phyloP scores from a whole-genome alignment of 1,284 basidiomycete genomes.

The Clitocybe nebularis region DNA sequence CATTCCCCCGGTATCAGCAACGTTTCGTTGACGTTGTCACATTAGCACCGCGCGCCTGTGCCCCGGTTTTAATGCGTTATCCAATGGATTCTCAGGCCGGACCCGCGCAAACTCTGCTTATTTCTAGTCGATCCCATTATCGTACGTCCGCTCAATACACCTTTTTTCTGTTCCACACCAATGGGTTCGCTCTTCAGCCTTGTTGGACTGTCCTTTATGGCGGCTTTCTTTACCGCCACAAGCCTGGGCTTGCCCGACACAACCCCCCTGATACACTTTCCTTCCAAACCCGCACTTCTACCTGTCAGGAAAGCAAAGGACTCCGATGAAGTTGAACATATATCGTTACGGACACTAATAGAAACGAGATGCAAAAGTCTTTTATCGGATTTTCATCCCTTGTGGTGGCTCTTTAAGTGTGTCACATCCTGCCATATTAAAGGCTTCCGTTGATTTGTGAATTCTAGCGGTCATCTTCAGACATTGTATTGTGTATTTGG shows the following conservation, averaged over 20 bases:
- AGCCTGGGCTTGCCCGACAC: constrained; percentile 23
- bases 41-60: background rate
- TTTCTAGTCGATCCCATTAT: background rate
- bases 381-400: constrained; percentile 48
- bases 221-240: constrained; percentile 29
- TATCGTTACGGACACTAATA: constrained; percentile 51
- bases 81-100: constrained; percentile 7
- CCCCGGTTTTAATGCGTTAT: constrained; percentile 11
- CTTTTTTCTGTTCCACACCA: constrained; percentile 5
- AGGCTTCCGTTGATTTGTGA: constrained; percentile 9
- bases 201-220: constrained; percentile 28
- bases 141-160: too few species aligned
- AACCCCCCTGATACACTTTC: constrained; percentile 33
- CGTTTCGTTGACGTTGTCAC: background rate
- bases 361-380: constrained; percentile 57
- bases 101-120: constrained; percentile 17
- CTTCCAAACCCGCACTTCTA: constrained; percentile 35
- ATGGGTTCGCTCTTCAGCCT: constrained; percentile 27
- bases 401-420: constrained; percentile 72
- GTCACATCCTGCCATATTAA: constrained; percentile 17
- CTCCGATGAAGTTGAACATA: constrained; percentile 28
- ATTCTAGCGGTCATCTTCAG: constrained; percentile 63
- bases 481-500: constrained; percentile 68
- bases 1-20: background rate
- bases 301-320: constrained; percentile 31